Percentiles rank a stretch among this genome's conserved stretches.
Evolutionary conservation across 2,329 filamentous ascomycete genomes (phyloP).

Genomic region (Sarocladium kiliense): DNA sequence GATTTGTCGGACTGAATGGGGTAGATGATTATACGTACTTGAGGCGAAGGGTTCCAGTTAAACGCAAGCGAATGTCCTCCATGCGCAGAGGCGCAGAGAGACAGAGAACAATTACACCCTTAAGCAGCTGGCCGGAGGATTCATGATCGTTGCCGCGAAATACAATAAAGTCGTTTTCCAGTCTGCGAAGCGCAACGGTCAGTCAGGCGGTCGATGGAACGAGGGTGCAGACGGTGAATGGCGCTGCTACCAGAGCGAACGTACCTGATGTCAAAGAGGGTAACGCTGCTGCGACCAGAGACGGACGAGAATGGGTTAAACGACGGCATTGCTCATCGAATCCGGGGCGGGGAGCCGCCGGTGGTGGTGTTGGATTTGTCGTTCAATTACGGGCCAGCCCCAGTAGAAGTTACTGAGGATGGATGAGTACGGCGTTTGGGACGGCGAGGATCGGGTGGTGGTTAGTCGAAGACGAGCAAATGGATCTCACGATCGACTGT

Average conservation of each 20-base stretch:
- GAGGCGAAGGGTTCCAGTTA: slow-evolving; percentile 62
- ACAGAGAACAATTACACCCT: slow-evolving; percentile 69
- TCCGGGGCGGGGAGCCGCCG: not conserved
- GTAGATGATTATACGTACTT: slow-evolving; percentile 47
- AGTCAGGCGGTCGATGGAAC: slow-evolving; percentile 10
- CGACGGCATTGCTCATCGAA: slow-evolving; percentile 40
- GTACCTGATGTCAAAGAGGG: slow-evolving; percentile 55
- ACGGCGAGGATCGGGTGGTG: too few species aligned
- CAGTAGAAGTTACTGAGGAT: not conserved
- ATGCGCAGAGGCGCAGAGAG: slow-evolving; percentile 63
- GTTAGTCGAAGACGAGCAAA: too few species aligned
- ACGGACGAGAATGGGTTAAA: slow-evolving; percentile 52
- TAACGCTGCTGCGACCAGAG: slow-evolving; percentile 44
- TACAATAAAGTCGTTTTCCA: slow-evolving; percentile 75
- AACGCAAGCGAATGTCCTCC: slow-evolving; percentile 66
- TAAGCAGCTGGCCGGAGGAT: slow-evolving; percentile 68
- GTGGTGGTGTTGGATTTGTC: not conserved
- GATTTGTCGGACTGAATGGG: slow-evolving; percentile 3
- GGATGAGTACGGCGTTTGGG: not conserved
- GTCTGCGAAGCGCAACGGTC: slow-evolving; percentile 36
- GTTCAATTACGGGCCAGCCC: not conserved
- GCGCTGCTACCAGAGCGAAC: too few species aligned
- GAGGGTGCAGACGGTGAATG: not conserved
- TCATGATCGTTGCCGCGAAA: slow-evolving; percentile 72
- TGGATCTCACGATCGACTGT: too few species aligned